Percentiles rank a stretch among this genome's conserved stretches.
Evolutionary conservation across 345 rosid species (phyloP).

Genomic region (Dipteronia sinensis): DNA sequence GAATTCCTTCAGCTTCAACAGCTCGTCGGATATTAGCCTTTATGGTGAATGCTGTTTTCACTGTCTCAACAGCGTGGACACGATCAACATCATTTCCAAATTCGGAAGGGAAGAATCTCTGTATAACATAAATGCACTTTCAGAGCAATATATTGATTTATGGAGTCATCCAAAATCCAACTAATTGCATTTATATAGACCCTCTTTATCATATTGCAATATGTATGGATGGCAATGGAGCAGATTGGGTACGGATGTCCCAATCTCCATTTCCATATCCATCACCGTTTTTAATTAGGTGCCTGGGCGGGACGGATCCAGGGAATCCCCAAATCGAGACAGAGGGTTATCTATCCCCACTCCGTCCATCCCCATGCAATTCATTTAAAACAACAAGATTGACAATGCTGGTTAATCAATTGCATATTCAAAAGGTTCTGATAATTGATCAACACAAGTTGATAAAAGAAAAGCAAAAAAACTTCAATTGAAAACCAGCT

Average conservation of each 20-base stretch:
- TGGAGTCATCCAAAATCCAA: neutral
- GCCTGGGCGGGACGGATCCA: too few species aligned
- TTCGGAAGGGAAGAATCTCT: constrained; percentile 46
- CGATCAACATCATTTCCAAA: constrained; percentile 36
- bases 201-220: neutral
- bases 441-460: too few species aligned
- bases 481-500: neutral
- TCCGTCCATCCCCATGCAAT: too few species aligned
- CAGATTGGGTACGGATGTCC: neutral
- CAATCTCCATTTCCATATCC: too few species aligned
- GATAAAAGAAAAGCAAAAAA: neutral
- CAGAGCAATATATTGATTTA: neutral
- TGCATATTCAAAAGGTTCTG: too few species aligned
- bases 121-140: neutral
- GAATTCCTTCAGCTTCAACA: constrained; percentile 38
- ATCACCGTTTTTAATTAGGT: too few species aligned
- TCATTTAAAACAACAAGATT: too few species aligned
- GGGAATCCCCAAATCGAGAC: too few species aligned
- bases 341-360: too few species aligned
- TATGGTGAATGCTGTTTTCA: neutral
- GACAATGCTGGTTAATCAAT: too few species aligned
- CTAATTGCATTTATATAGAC: neutral
- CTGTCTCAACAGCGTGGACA: constrained; percentile 30
- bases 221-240: too few species aligned
- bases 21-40: constrained; percentile 31